Conservation (phyloP, 2,329 filamentous ascomycete species). For the Cladosporium halotolerans region DNA sequence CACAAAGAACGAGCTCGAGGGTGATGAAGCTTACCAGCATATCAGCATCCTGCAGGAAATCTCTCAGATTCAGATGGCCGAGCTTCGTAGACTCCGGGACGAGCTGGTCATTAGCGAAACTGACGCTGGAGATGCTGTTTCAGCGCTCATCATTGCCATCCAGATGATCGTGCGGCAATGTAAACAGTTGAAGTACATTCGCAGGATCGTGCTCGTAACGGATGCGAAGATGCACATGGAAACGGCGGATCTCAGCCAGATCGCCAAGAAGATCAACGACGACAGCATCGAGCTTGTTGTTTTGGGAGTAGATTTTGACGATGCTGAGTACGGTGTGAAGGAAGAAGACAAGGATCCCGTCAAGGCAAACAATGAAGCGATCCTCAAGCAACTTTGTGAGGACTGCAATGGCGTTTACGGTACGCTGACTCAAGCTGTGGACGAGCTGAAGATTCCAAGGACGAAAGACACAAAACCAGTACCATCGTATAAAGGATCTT, state of each 20-base stretch:
- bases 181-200: constrained; percentile 73
- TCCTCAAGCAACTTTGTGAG: constrained; percentile 59
- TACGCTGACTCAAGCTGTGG: constrained; percentile 80
- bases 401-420: constrained; percentile 63
- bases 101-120: constrained; percentile 62
- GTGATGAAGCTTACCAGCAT: constrained; percentile 68
- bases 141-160: constrained; percentile 77
- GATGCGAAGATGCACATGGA: constrained; percentile 72
- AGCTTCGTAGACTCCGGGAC: constrained; percentile 59
- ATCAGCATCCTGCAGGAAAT: constrained; percentile 65
- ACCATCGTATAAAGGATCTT: constrained; percentile 68
- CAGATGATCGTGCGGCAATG: constrained; percentile 77
- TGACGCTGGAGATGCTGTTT: constrained; percentile 71
- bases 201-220: constrained; percentile 78
- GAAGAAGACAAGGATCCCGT: constrained; percentile 72
- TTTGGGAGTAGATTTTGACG: constrained; percentile 89
- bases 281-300: constrained; percentile 72
- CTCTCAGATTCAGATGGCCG: constrained; percentile 61
- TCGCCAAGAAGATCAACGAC: constrained; percentile 67
- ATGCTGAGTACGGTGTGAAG: constrained; percentile 80
- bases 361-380: constrained; percentile 70
- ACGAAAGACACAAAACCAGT: constrained; percentile 71
- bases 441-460: constrained; percentile 69
- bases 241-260: constrained; percentile 61
- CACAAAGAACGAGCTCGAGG: constrained; percentile 61